These are phyloP conservation scores for Colletotrichum abscissum DNA, from an alignment of 2,329 filamentous ascomycete species.

Conservation along the genomic window DNA sequence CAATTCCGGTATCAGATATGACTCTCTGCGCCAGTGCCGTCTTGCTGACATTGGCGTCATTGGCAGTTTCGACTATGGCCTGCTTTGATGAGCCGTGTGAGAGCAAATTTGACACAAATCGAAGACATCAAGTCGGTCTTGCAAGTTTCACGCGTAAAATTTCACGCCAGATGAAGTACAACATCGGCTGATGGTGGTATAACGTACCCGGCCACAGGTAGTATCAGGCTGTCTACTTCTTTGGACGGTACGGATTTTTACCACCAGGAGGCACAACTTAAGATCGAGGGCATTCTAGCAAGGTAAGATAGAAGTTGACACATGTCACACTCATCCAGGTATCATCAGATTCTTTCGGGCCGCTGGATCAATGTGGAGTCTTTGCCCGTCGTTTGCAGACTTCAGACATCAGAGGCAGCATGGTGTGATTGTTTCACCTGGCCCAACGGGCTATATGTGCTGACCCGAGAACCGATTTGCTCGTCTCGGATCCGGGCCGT, in stretches of 20 bases:
- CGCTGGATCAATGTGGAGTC: background rate
- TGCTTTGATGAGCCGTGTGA: background rate
- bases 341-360: background rate
- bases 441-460: conserved; percentile 46
- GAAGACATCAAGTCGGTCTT: background rate
- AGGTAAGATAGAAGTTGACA: background rate
- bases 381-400: background rate
- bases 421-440: background rate
- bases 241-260: background rate
- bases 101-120: accelerated
- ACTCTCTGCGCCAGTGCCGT: background rate
- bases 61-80: too few species aligned
- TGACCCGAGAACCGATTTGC: conserved; percentile 49
- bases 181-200: background rate
- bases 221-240: background rate
- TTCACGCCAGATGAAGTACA: background rate
- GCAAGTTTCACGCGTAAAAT: background rate
- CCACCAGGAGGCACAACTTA: background rate
- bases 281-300: background rate
- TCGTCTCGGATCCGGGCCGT: conserved; percentile 47
- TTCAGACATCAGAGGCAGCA: background rate
- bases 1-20: background rate
- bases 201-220: conserved; percentile 8
- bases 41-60: background rate
- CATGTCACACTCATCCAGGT: background rate